Base-by-base conservation (phyloP, 2,329 filamentous ascomycete species). In the Didymosphaeria variabile region DNA sequence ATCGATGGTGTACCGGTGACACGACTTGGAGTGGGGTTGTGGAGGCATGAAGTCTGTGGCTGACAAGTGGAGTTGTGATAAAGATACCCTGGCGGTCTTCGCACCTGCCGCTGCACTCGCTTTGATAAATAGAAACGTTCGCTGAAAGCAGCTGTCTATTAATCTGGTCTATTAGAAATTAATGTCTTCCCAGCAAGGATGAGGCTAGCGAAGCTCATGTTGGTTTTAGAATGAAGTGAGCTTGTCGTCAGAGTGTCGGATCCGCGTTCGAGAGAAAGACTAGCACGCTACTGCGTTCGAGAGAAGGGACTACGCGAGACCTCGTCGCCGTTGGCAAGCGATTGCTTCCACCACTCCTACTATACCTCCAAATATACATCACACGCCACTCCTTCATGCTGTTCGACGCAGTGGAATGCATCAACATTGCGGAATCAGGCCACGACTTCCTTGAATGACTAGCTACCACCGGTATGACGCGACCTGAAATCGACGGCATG, bases 1-100 rank as follows among this genome's bases (percentile, higher is more conserved):
- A 3, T 45, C 19, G 51, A 40, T n/a, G 38, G 17, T 9, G 17
- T 19, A 44, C 40, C 40, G 40, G 19, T 44, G 4, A 36, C 10
- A 15, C 15, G 10, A 7, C 15, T 46, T 12, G 49, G 60, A 34
- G 55, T 47, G 44, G 17, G 31, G n/a, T 15, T 47, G 49, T 32
- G 7, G 38, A 36, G 45, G 40, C 7, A 45, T n/a, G 21, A n/a
- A 3, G 49, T 38, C n/a, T 46, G 34, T 38, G 46, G 21, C 19
- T 23, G 45, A 49, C 49, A 21, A n/a, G 32, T 21, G 45, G 46
- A 32, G 46, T 29, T 40, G 21, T 51, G 31, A 60, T 53, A 17
- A 55, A 57, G 58, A 64, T 64, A 64, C 61, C 61, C 61, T 45
- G 56, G 58, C 58, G 19, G 52, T 57, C 58, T 55, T 42, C 40